Percentiles rank a stretch among this genome's conserved stretches.
phyloP scores from a whole-genome alignment of 2,329 filamentous ascomycete species.

The Fusarium cicatricum region DNA sequence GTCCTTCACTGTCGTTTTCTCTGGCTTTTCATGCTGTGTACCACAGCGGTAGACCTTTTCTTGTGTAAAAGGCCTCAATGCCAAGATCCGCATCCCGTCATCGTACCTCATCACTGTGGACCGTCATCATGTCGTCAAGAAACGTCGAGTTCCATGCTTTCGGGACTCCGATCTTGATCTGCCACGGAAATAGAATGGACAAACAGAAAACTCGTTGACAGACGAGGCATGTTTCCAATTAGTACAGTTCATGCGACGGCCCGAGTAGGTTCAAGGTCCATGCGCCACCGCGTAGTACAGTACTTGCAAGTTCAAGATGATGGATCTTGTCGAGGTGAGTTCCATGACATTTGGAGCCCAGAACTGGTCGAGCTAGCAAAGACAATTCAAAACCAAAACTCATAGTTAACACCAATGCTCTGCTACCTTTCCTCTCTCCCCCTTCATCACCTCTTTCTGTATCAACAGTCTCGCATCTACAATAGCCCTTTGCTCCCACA shows the following conservation, averaged over 20 bases:
- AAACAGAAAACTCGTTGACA: not conserved
- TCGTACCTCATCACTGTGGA: conserved; percentile 12
- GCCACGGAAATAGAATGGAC: conserved; percentile 13
- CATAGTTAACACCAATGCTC: not conserved
- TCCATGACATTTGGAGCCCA: too few relatives aligned
- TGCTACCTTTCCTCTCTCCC: not conserved
- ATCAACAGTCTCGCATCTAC: too few relatives aligned
- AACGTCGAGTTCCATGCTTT: conserved; percentile 28
- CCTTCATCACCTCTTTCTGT: too few relatives aligned
- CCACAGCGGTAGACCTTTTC: too few relatives aligned
- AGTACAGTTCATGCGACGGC: conserved; percentile 13
- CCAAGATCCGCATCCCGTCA: not conserved
- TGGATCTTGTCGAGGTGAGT: too few relatives aligned
- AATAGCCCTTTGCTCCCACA: not conserved
- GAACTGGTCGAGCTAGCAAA: not conserved
- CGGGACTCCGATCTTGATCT: conserved; percentile 2
- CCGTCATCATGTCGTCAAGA: conserved; percentile 21
- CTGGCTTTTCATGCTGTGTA: not conserved
- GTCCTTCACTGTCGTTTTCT: conserved; percentile 1
- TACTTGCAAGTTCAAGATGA: too few relatives aligned
- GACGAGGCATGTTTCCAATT: not conserved
- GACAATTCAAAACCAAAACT: too few relatives aligned
- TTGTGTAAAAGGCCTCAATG: too few relatives aligned
- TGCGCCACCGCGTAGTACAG: conserved; percentile 4
- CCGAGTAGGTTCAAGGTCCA: conserved; percentile 8